A percentile compares a stretch with the other conserved stretches of the same genome.
phyloP scores from a whole-genome alignment of 495 filamentous ascomycete species.

The Penicillium dipodomyicola region DNA sequence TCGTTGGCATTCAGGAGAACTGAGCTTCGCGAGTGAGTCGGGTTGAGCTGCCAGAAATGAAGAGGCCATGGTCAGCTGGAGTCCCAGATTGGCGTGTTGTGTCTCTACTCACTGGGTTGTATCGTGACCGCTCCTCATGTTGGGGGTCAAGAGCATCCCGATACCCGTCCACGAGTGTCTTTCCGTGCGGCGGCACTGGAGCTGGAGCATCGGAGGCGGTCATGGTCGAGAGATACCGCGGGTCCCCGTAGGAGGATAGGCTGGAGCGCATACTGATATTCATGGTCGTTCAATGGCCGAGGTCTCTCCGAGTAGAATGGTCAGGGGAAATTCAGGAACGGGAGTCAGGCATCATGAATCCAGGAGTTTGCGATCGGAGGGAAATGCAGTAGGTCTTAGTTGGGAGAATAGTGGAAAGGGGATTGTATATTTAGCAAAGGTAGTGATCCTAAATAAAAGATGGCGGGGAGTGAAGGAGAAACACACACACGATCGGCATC shows the following conservation, averaged over 20 bases:
- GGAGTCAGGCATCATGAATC: constrained; percentile 19
- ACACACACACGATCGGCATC: constrained; percentile 19
- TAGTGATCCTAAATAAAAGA: constrained; percentile 10
- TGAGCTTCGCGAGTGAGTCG: constrained; percentile 39
- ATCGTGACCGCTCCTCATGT: constrained; percentile 35
- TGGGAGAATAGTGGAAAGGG: constrained; percentile 11
- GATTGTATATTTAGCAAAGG: not conserved
- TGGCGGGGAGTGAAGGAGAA: constrained; percentile 27
- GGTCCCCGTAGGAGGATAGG: constrained; percentile 49
- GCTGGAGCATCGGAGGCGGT: constrained; percentile 40
- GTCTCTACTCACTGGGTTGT: constrained; percentile 41
- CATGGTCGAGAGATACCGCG: constrained; percentile 40
- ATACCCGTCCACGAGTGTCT: constrained; percentile 49
- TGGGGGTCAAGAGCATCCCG: constrained; percentile 37
- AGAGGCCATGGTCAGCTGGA: constrained; percentile 17
- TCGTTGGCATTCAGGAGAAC: constrained; percentile 50
- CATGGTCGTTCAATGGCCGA: constrained; percentile 33
- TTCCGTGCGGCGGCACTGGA: constrained; percentile 32
- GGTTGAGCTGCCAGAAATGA: constrained; percentile 30
- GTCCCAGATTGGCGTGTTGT: not conserved
- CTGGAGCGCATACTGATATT: constrained; percentile 47
- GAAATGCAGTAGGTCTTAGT: not conserved
- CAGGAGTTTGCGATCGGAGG: not conserved
- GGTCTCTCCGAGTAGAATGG: constrained; percentile 13
- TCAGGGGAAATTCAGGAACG: constrained; percentile 17